Conservation (phyloP, 306 rosid genomes). For the Canavalia ensiformis region DNA sequence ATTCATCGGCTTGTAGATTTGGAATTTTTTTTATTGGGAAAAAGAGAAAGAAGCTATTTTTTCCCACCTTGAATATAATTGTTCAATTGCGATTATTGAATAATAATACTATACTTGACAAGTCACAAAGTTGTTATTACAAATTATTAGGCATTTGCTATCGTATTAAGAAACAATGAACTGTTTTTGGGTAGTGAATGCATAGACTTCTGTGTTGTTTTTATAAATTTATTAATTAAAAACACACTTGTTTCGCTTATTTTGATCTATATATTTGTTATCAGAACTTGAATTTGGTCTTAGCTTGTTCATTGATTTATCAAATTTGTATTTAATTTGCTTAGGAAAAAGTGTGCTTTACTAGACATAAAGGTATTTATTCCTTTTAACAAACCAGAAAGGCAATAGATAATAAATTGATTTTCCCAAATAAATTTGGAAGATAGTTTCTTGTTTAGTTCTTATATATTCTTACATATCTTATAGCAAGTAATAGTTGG, state of each 20-base stretch:
- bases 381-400: background rate
- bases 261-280: background rate
- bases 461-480: background rate
- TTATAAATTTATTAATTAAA: background rate
- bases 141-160: background rate
- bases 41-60: background rate
- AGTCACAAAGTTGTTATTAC: background rate
- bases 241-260: background rate
- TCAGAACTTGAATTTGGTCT: background rate
- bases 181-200: background rate
- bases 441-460: slow-evolving; percentile 34
- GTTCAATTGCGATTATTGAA: background rate
- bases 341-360: background rate
- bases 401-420: background rate
- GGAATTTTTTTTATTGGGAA: background rate
- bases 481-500: too few relatives aligned
- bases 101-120: background rate
- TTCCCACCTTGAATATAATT: background rate
- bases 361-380: background rate
- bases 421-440: slow-evolving; percentile 18
- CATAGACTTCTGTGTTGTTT: background rate
- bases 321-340: slow-evolving; percentile 4
- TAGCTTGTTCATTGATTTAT: background rate
- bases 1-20: slow-evolving; percentile 32
- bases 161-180: background rate